These are phyloP conservation scores for Diaporthe caulivora DNA, from an alignment of 2,329 filamentous ascomycete species.

Conservation along the genomic window DNA sequence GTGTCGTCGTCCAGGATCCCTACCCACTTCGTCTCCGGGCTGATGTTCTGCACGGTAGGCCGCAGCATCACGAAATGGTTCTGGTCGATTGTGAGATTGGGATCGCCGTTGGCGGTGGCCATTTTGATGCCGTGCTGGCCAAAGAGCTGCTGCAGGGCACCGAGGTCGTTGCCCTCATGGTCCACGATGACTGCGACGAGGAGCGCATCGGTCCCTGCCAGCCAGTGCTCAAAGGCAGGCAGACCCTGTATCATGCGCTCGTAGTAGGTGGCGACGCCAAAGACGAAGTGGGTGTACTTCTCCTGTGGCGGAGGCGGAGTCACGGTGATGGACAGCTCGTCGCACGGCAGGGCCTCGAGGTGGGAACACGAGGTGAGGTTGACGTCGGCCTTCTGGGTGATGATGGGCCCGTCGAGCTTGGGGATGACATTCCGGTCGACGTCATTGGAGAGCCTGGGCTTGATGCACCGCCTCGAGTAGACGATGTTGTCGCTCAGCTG, in stretches of 20 bases:
- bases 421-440: constrained; percentile 53
- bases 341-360: constrained; percentile 49
- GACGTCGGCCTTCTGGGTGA: constrained; percentile 49
- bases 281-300: constrained; percentile 64
- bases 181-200: constrained; percentile 67
- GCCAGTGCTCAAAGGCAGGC: constrained; percentile 67
- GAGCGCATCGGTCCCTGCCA: constrained; percentile 61
- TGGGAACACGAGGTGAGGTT: constrained; percentile 44
- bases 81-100: constrained; percentile 58
- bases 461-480: constrained; percentile 60
- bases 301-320: constrained; percentile 56
- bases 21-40: constrained; percentile 64
- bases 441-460: constrained; percentile 49
- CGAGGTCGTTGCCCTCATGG: constrained; percentile 41
- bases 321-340: constrained; percentile 61
- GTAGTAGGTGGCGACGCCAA: constrained; percentile 68
- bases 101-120: constrained; percentile 44
- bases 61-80: constrained; percentile 70
- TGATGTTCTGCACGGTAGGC: constrained; percentile 59
- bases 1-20: constrained; percentile 73
- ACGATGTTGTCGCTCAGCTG: constrained; percentile 55
- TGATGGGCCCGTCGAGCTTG: constrained; percentile 53
- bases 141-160: constrained; percentile 49
- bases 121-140: constrained; percentile 47
- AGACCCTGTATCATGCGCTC: constrained; percentile 64